phyloP scores from a whole-genome alignment of 2,329 filamentous ascomycete species.

The Colletotrichum sp. region DNA sequence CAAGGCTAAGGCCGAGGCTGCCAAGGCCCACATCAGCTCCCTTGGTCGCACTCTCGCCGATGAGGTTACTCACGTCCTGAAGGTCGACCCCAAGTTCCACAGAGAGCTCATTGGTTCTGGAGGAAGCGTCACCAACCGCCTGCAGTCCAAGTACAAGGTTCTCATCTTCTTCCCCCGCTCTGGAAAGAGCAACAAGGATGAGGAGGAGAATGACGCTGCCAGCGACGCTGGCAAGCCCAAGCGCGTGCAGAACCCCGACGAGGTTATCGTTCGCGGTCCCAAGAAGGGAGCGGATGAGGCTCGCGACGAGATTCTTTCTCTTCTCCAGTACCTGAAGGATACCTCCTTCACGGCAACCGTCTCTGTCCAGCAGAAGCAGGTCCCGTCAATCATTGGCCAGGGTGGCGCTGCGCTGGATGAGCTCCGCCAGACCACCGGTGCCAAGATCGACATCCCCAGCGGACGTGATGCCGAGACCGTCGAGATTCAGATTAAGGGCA shows the following conservation, averaged over 20 bases:
- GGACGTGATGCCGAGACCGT: conserved; percentile 77
- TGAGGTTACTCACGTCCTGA: conserved; percentile 84
- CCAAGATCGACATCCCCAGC: conserved; percentile 90
- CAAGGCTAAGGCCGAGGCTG: conserved; percentile 89
- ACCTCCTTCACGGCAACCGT: conserved; percentile 82
- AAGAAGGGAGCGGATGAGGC: conserved; percentile 93
- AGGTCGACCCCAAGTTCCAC: conserved; percentile 94
- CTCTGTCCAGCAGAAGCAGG: conserved; percentile 86
- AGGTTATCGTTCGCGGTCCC: conserved; percentile 89
- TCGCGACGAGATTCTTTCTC: conserved; percentile 86
- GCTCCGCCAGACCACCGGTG: conserved; percentile 81
- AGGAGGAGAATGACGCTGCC: conserved; percentile 71
- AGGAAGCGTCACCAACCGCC: conserved; percentile 86
- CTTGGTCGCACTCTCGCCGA: conserved; percentile 87
- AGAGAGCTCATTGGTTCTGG: conserved; percentile 90
- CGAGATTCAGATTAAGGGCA: conserved; percentile 91
- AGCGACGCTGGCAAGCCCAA: conserved; percentile 71
- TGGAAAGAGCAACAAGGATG: conserved; percentile 69
- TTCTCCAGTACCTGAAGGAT: conserved; percentile 89
- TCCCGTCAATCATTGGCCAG: conserved; percentile 92
- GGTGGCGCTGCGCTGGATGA: conserved; percentile 91
- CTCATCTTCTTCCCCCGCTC: conserved; percentile 89
- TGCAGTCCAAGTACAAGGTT: conserved; percentile 92
- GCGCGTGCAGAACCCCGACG: conserved; percentile 79
- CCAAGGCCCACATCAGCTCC: conserved; percentile 80